A percentile compares a stretch with the other conserved stretches of the same genome.
Conservation (phyloP, 805 yeast genomes). For the Saccharomycopsis synnaedendra region DNA sequence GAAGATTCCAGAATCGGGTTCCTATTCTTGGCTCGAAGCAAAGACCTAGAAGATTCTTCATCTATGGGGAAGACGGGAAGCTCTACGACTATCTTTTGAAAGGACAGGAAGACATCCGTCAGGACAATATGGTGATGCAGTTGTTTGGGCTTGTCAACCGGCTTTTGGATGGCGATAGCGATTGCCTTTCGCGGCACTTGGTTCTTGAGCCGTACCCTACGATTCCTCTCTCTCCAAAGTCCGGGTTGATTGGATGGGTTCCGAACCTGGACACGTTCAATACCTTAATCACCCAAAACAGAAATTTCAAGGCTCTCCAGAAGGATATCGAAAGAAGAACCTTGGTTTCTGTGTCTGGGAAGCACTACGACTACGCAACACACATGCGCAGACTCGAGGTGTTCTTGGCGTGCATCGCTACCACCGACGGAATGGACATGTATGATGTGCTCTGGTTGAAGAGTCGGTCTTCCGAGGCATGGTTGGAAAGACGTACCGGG, state of each 20-base stretch:
- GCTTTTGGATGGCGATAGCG: conserved; percentile 77
- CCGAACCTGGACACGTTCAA: conserved; percentile 96
- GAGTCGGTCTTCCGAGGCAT: conserved; percentile 90
- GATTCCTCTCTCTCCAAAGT: conserved; percentile 90
- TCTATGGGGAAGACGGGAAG: conserved; percentile 86
- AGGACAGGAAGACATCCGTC: conserved; percentile 97
- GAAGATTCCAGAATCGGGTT: conserved; percentile 69
- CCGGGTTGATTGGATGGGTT: conserved; percentile 97
- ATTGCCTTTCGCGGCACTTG: conserved; percentile 90
- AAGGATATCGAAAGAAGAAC: conserved; percentile 14
- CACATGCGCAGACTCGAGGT: conserved; percentile 90
- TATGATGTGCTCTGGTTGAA: conserved; percentile 95
- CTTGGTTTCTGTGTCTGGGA: conserved; percentile 20
- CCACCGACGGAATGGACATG: conserved; percentile 91
- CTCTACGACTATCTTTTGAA: conserved; percentile 74
- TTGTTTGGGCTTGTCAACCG: conserved; percentile 92
- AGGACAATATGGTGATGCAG: conserved; percentile 96
- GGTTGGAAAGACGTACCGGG: conserved; percentile 95
- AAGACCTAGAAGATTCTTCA: conserved; percentile 76
- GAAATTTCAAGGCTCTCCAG: conserved; percentile 44
- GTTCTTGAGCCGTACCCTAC: conserved; percentile 90
- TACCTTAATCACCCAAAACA: conserved; percentile 78
- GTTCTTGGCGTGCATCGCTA: conserved; percentile 89
- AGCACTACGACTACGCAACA: conserved; percentile 73
- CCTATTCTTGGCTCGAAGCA: conserved; percentile 90